Percentiles rank a stretch among this genome's conserved stretches.
These are phyloP conservation scores for Coleophoma eucalyptorum DNA, from an alignment of 2,329 filamentous ascomycete species.

Conservation along the genomic window DNA sequence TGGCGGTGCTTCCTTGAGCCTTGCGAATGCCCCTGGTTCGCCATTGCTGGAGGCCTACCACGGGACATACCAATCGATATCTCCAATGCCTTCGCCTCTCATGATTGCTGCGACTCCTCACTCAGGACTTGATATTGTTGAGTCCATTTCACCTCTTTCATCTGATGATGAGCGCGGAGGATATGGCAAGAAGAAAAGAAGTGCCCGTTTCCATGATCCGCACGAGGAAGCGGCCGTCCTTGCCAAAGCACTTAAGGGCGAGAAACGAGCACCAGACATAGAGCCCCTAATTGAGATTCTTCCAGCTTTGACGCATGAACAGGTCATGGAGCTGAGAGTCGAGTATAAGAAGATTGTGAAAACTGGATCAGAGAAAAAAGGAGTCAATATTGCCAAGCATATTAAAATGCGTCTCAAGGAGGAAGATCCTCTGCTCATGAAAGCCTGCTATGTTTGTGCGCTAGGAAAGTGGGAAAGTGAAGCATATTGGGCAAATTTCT, in stretches of 20 bases:
- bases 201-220: slow-evolving; percentile 80
- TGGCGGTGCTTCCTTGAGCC: slow-evolving; percentile 28
- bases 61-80: slow-evolving; percentile 91
- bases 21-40: slow-evolving; percentile 65
- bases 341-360: slow-evolving; percentile 93
- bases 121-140: slow-evolving; percentile 40
- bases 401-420: slow-evolving; percentile 75
- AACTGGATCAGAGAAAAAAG: slow-evolving; percentile 66
- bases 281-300: slow-evolving; percentile 77
- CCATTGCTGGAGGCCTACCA: slow-evolving; percentile 89
- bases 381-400: slow-evolving; percentile 83
- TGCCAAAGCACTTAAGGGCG: slow-evolving; percentile 62
- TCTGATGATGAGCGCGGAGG: slow-evolving; percentile 45
- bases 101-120: slow-evolving; percentile 43
- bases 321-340: slow-evolving; percentile 78
- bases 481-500: slow-evolving; percentile 97
- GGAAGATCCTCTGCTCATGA: slow-evolving; percentile 73
- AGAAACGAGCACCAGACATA: slow-evolving; percentile 59
- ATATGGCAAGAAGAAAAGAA: slow-evolving; percentile 38
- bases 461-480: slow-evolving; percentile 90
- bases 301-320: slow-evolving; percentile 78
- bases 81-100: slow-evolving; percentile 87
- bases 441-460: slow-evolving; percentile 85
- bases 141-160: slow-evolving; percentile 47
- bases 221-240: slow-evolving; percentile 74